Percentiles rank a stretch among this genome's conserved stretches.
These are phyloP conservation scores for Cyberlindnera mrakii DNA, from an alignment of 805 yeast genomes.

Conservation along the genomic window DNA sequence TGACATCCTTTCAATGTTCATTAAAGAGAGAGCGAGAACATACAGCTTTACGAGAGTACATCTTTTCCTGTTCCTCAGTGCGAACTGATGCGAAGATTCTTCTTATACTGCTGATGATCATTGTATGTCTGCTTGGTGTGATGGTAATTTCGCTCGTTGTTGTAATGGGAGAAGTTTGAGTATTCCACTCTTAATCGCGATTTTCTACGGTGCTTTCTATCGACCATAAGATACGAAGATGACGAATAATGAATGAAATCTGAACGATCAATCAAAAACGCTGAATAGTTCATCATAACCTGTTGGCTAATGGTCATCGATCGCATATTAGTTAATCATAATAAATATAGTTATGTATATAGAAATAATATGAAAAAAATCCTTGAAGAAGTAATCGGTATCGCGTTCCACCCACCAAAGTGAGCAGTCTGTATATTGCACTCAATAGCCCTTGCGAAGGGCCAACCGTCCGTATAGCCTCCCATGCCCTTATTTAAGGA, in stretches of 20 bases:
- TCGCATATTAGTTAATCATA: too few species aligned
- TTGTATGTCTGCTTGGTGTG: slow-evolving; percentile 19
- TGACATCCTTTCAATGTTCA: not conserved
- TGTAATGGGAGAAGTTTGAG: not conserved
- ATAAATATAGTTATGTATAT: too few species aligned
- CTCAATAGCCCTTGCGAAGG: slow-evolving; percentile 41
- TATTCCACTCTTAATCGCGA: too few species aligned
- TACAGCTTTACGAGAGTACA: slow-evolving; percentile 67
- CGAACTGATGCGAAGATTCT: slow-evolving; percentile 77
- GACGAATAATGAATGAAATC: too few species aligned
- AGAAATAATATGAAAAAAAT: slow-evolving; percentile 9
- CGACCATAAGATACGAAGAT: too few species aligned
- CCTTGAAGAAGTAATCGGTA: slow-evolving; percentile 54
- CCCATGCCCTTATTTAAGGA: slow-evolving; percentile 32
- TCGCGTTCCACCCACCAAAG: slow-evolving; percentile 38
- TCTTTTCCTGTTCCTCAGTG: slow-evolving; percentile 79
- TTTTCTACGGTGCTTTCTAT: too few species aligned
- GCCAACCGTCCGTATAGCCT: slow-evolving; percentile 55
- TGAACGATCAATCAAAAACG: too few species aligned
- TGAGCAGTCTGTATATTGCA: slow-evolving; percentile 50
- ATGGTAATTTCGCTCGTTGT: not conserved
- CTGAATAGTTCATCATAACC: too few species aligned
- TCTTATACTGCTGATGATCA: slow-evolving; percentile 70
- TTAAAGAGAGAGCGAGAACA: slow-evolving; percentile 14
- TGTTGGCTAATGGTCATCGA: too few species aligned